Conservation (phyloP, 106 monocot species). For the Acorus calamus region DNA sequence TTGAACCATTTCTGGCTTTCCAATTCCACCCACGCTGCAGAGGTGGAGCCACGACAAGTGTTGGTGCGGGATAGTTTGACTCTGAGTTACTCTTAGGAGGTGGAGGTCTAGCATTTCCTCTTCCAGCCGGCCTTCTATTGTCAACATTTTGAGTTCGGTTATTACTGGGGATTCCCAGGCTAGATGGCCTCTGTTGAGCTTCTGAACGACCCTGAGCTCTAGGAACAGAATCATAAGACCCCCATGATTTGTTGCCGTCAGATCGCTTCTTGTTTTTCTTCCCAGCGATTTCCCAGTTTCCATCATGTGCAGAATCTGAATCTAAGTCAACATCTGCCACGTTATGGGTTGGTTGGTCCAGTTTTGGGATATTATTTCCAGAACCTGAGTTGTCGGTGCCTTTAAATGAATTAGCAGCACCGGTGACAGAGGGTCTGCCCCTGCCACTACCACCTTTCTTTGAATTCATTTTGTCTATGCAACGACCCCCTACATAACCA, state of each 20-base stretch:
- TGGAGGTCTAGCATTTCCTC: constrained; percentile 26
- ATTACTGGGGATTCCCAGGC: no score
- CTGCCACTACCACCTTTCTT: constrained; percentile 27
- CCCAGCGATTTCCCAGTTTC: constrained; percentile 40
- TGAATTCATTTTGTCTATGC: constrained; percentile 21
- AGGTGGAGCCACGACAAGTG: constrained; percentile 28
- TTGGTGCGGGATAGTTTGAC: constrained; percentile 29
- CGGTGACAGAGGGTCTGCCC: background rate
- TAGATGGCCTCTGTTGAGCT: constrained; percentile 3
- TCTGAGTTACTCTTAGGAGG: constrained; percentile 30
- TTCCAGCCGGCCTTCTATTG: constrained; percentile 15
- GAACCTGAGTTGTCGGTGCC: constrained; percentile 2
- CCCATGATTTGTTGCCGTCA: constrained; percentile 17
- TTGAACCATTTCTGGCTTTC: constrained; percentile 28
- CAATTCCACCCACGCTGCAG: constrained; percentile 68
- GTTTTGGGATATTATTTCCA: background rate
- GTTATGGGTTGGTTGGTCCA: constrained; percentile 14
- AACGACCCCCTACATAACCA: no score
- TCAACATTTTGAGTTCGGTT: constrained; percentile 14
- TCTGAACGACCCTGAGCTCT: constrained; percentile 22
- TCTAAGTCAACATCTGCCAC: constrained; percentile 5
- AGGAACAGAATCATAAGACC: constrained; percentile 18
- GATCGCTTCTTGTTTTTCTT: constrained; percentile 44
- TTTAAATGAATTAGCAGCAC: background rate
- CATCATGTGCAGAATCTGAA: constrained; percentile 16